phyloP scores from a whole-genome alignment of 768 basidiomycete species.

The Crucibulum laeve region DNA sequence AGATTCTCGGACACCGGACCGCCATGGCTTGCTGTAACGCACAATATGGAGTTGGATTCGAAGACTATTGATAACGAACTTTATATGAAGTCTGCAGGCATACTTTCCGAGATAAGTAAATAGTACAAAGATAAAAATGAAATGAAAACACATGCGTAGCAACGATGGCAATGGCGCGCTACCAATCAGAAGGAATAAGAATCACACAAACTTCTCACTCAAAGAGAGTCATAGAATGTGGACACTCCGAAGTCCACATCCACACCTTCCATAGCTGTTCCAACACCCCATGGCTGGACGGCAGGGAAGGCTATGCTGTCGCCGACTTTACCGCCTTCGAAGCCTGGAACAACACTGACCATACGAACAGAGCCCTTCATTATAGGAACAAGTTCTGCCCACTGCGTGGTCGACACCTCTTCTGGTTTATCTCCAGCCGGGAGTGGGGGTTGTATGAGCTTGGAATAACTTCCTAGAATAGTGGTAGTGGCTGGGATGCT shows the following conservation, averaged over 20 bases:
- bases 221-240: background rate
- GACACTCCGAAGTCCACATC: background rate
- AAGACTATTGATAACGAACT: too few relatives aligned
- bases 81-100: too few relatives aligned
- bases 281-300: slow-evolving; percentile 1
- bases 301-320: slow-evolving; percentile 1
- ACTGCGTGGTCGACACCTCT: slow-evolving; percentile 2
- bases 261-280: background rate
- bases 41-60: too few relatives aligned
- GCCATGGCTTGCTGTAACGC: too few relatives aligned
- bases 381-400: background rate
- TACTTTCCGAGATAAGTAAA: too few relatives aligned
- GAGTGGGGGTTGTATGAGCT: slow-evolving; percentile 5
- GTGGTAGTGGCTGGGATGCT: slow-evolving; percentile 18
- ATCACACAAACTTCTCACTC: too few relatives aligned
- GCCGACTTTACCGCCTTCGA: slow-evolving; percentile 1
- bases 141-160: too few relatives aligned
- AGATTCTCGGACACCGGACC: too few relatives aligned
- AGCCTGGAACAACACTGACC: background rate
- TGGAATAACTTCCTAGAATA: slow-evolving; percentile 3
- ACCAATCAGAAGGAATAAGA: too few relatives aligned
- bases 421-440: slow-evolving; percentile 4
- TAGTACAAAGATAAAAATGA: too few relatives aligned
- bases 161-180: too few relatives aligned
- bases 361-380: slow-evolving; percentile 1